Evolutionary conservation across 163 green algal genomes (phyloP).

Genomic region (Scenedesmus sp.): DNA sequence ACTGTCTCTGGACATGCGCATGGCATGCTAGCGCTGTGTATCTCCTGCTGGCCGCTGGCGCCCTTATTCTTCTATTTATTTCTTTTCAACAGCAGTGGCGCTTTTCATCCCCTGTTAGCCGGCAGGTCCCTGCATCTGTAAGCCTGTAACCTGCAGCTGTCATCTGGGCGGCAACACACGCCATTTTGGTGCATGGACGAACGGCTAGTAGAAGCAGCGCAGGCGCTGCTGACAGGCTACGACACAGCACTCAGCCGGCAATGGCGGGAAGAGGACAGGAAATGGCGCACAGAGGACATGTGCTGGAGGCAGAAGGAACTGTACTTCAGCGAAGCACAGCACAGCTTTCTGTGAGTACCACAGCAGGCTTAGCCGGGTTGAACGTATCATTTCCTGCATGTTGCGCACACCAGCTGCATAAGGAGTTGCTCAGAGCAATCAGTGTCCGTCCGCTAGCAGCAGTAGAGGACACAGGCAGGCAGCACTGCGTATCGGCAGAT

Average conservation of each 20-base stretch:
- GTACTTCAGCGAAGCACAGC: slow-evolving; percentile 37
- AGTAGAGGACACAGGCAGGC: background rate
- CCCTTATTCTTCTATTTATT: background rate
- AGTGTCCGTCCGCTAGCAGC: background rate
- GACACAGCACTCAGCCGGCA: slow-evolving; percentile 66
- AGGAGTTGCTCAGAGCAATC: background rate
- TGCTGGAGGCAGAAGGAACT: slow-evolving; percentile 51
- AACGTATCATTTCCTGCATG: background rate
- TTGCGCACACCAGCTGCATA: background rate
- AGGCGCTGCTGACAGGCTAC: slow-evolving; percentile 70
- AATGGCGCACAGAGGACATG: slow-evolving; percentile 74
- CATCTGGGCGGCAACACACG: background rate
- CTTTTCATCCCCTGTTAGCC: background rate
- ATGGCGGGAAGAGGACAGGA: slow-evolving; percentile 73
- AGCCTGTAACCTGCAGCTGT: too few species aligned
- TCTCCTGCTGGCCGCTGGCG: background rate
- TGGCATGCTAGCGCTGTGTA: background rate
- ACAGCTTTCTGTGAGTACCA: slow-evolving; percentile 60
- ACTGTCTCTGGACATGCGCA: background rate
- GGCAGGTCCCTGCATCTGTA: background rate
- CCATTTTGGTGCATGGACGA: slow-evolving; percentile 32
- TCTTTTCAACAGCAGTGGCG: too few species aligned
- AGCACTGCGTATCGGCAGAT: background rate
- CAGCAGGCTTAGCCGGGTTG: background rate
- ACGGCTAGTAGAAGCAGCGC: slow-evolving; percentile 52